Evolutionary conservation across 495 filamentous ascomycete species (phyloP), one percentile per base, ranked within the genome.

Genomic region (Cetradonia linearis): DNA sequence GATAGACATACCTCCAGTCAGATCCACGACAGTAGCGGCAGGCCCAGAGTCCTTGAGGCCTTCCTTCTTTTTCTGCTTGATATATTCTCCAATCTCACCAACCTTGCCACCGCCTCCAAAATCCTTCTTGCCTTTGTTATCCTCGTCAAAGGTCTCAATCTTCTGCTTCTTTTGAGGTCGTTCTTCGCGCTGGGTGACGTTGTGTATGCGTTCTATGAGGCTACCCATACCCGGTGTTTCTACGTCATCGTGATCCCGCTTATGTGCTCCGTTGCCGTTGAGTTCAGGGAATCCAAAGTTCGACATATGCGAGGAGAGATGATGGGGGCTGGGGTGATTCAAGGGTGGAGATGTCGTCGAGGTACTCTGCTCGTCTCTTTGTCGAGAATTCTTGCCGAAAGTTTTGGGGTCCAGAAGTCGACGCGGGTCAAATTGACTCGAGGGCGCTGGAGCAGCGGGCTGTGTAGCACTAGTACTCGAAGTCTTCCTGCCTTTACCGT

Each of bases 151-250:
- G 16, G 59, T 56, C 3, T 71, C 65, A 23, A 76, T 72, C 68
- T 85, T 91, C 44, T 83, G 70, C 52, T 81, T 83, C 70, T 91
- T 93, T 58, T 79, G 74, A 0, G 86, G 83, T 11, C 77, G 74
- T 33, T 77, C 74, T 31, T 72, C 72, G 3, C 90, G 84, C 16
- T 83, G 73, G 58, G 84, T 78, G 20, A 92, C 84, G 56, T 83
- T 83, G 66, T 92, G 86, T 65, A 91, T 71, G 34, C 80, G 75
- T 68, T 92, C 88, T 60, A 93, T 77, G 20, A 79, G 42, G 54
- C 65, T 73, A 18, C 72, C 68, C 36, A 69, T 68, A 23, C 70
- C 68, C 34, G 54, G 25, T n/a, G 33, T 53, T 8, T 61, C 52
- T 18, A 57, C 62, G 36, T 70, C 68, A 14, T 59, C 58, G 9